Evolutionary conservation across 2,329 filamentous ascomycete genomes (phyloP), one percentile per base, ranked within the genome.

Genomic region (Colletotrichum orbiculare): DNA sequence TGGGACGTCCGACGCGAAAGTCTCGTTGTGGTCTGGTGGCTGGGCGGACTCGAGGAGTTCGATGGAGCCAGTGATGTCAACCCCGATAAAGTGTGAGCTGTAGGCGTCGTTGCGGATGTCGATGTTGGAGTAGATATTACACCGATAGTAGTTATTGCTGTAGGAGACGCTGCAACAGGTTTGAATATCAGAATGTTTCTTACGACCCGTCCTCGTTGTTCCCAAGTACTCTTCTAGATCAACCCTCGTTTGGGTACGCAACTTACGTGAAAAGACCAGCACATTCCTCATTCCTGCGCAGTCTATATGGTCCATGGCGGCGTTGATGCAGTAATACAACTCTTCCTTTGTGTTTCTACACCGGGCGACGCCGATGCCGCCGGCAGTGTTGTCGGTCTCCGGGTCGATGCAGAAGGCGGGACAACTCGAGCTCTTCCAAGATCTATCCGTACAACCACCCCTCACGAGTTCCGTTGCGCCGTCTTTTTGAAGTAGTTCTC

Each of bases 401-500:
- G 66, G 65, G 25, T 73, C 69, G n/a, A 73, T 69, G 67, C 77
- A 79, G 57, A 78, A 76, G 6, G 65, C 49, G 3, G 76, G 76
- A 56, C 76, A 79, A 12, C 64, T 67, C 13, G 68, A 63, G 43
- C 71, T 75, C 17, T 70, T 60, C 73, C 75, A 79, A 1, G 49
- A 65, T 49, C 69, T 59, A 56, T 79, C 75, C 2, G 76, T 79
- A 42, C 77, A 79, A 38, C 72, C 70, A 9, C 75, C 76, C 8
- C 77, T 73, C 4, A 75, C 72, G 33, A 69, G 77, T 7, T 67
- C 56, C 3, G 67, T 64, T 6, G 71, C 69, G 6, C 69, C 69
- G 0, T 60, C 55, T 53, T 71, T 69, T 17, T 67, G 59, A 9
- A 73, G 45, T 56, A 71, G 69, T 6, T 70, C 54, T 0, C 67